A percentile compares a stretch with the other conserved stretches of the same genome.
Evolutionary conservation across 1,284 basidiomycete genomes (phyloP).

Genomic region (Tetrapyrgos nigripes): DNA sequence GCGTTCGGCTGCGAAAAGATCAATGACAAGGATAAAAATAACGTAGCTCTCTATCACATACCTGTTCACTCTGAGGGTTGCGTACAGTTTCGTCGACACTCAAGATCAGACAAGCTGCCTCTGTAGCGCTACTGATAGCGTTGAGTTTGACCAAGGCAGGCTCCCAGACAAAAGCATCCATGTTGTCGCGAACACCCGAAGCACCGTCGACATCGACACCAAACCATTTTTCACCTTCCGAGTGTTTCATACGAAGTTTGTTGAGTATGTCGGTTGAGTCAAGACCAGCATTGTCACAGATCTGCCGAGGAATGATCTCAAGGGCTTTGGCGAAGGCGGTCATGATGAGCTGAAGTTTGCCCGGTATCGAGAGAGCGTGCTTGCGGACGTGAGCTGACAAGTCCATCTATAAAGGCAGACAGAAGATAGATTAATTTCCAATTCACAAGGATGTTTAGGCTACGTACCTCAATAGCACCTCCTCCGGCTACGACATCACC

Average conservation of each 20-base stretch:
- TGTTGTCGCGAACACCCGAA: conserved; percentile 93
- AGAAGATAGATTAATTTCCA: conserved; percentile 8
- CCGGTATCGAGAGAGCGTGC: conserved; percentile 91
- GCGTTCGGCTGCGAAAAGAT: conserved; percentile 59
- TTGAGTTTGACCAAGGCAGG: conserved; percentile 96
- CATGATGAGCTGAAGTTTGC: conserved; percentile 95
- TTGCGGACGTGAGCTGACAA: conserved; percentile 92
- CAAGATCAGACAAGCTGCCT: conserved; percentile 95
- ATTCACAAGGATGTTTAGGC: conserved; percentile 6
- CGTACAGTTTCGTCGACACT: conserved; percentile 95
- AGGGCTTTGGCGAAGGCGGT: conserved; percentile 97
- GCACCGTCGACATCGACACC: conserved; percentile 94
- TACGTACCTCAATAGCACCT: conserved; percentile 90
- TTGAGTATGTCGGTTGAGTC: conserved; percentile 98
- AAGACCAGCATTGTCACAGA: conserved; percentile 98
- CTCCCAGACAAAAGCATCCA: conserved; percentile 99
- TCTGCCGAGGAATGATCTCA: conserved; percentile 97
- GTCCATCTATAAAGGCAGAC: conserved; percentile 78
- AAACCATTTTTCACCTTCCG: conserved; percentile 86
- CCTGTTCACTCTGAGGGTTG: conserved; percentile 91
- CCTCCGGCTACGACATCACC: conserved; percentile 97
- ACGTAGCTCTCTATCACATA: conserved; percentile 43
- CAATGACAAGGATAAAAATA: conserved; percentile 18
- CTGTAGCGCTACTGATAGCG: conserved; percentile 92
- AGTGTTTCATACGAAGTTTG: conserved; percentile 97